Conservation (phyloP, 192 early-diverging fungal genomes). For the Coemansia sp. region DNA sequence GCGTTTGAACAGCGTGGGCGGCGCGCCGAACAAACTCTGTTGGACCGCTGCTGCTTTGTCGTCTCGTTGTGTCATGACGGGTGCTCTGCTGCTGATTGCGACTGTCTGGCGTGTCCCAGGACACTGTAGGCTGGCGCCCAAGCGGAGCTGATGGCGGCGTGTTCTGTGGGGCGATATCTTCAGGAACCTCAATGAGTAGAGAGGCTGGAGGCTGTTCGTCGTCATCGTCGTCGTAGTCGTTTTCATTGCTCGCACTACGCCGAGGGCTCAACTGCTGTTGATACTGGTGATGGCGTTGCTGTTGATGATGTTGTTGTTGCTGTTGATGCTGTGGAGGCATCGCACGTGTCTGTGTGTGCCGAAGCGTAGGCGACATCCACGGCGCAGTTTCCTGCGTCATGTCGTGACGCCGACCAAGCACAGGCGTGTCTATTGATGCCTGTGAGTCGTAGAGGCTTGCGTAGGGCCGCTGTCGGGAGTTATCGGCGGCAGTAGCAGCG, state of each 20-base stretch:
- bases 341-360: neutral
- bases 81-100: neutral
- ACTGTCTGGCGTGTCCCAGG: constrained; percentile 1
- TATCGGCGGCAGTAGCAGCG: constrained; percentile 4
- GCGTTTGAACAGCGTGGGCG: constrained; percentile 39
- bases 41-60: neutral
- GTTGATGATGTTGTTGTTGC: neutral
- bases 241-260: neutral
- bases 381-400: neutral
- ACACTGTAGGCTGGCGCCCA: constrained; percentile 1
- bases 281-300: too few relatives aligned
- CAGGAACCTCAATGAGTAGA: constrained; percentile 36
- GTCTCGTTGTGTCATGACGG: neutral
- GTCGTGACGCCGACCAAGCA: constrained; percentile 13
- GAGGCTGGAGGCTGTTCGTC: constrained; percentile 39
- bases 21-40: constrained; percentile 45
- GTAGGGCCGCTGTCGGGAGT: constrained; percentile 9
- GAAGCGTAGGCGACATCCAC: neutral
- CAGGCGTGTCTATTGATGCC: constrained; percentile 16
- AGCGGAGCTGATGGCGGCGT: neutral
- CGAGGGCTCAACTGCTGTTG: neutral
- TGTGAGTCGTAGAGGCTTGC: constrained; percentile 26
- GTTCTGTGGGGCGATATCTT: neutral
- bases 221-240: constrained; percentile 17
- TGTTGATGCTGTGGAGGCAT: neutral